These are phyloP conservation scores for Knoxia roxburghii DNA, from an alignment of 257 asterid genomes.

Conservation along the genomic window DNA sequence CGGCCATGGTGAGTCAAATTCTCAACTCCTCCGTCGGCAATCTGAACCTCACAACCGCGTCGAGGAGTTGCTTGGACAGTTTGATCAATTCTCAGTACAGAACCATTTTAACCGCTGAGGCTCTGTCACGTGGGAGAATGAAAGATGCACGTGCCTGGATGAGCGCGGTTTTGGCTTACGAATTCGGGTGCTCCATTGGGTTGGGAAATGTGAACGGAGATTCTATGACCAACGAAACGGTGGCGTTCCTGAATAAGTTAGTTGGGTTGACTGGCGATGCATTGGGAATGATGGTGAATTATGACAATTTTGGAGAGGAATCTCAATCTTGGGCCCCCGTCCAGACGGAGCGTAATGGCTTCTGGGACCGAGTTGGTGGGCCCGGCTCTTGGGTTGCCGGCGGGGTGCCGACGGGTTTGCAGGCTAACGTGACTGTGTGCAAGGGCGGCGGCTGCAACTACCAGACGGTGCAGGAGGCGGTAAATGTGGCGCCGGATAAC, in stretches of 20 bases:
- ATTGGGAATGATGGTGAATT: conserved; percentile 45
- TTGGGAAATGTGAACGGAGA: conserved; percentile 44
- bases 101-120: conserved; percentile 14
- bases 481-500: conserved; percentile 34
- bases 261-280: conserved; percentile 32
- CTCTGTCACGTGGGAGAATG: conserved; percentile 19
- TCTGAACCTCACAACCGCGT: conserved; percentile 39
- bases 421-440: conserved; percentile 38
- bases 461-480: conserved; percentile 36
- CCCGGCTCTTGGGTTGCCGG: conserved; percentile 12
- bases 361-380: conserved; percentile 26
- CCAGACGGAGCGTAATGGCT: conserved; percentile 38
- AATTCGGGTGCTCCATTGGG: conserved; percentile 49
- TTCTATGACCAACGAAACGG: conserved; percentile 31
- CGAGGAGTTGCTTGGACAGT: conserved; percentile 36
- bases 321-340: conserved; percentile 29
- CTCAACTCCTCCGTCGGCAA: conserved; percentile 28
- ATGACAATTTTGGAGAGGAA: conserved; percentile 27
- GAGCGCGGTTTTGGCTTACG: conserved; percentile 45
- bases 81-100: conserved; percentile 37
- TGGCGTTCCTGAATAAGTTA: conserved; percentile 32
- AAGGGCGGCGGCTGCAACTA: conserved; percentile 25
- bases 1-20: conserved; percentile 29
- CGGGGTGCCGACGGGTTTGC: conserved; percentile 27
- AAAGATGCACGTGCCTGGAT: conserved; percentile 76